Evolutionary conservation across 169 alveolate species (phyloP).

Genomic region (Cryptosporidium canis): DNA sequence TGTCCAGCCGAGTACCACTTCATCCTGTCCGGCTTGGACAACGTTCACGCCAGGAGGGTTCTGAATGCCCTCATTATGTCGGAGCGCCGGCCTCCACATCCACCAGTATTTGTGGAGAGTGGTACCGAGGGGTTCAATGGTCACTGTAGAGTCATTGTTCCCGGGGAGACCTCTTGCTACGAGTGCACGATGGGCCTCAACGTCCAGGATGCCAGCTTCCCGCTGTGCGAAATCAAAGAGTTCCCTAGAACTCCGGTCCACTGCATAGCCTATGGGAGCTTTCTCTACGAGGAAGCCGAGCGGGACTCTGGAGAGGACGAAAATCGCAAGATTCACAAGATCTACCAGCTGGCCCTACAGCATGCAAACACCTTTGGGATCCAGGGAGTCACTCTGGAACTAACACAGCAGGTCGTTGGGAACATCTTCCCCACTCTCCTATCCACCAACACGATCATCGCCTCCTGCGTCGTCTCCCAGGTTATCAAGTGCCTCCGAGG

Average conservation of each 20-base stretch:
- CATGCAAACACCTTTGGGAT: slow-evolving; percentile 64
- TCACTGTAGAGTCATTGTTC: slow-evolving; percentile 47
- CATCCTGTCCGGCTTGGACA: slow-evolving; percentile 40
- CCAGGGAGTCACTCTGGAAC: slow-evolving; percentile 61
- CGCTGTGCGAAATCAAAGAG: slow-evolving; percentile 61
- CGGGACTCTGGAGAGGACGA: not conserved
- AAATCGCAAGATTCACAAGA: not conserved
- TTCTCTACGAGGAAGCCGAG: slow-evolving; percentile 12
- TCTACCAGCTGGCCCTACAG: slow-evolving; percentile 10
- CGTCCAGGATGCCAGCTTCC: slow-evolving; percentile 5
- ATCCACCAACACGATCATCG: slow-evolving; percentile 55
- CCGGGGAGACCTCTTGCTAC: slow-evolving; percentile 29
- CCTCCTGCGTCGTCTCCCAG: slow-evolving; percentile 53
- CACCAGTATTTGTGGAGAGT: slow-evolving; percentile 40
- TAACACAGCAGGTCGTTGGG: slow-evolving; percentile 36
- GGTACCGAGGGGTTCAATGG: slow-evolving; percentile 72
- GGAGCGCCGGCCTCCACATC: not conserved
- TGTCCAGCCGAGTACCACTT: not conserved
- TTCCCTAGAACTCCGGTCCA: slow-evolving; percentile 62
- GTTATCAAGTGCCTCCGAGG: not conserved
- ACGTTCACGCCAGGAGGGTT: slow-evolving; percentile 36
- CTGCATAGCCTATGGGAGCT: slow-evolving; percentile 54
- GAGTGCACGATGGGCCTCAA: slow-evolving; percentile 64
- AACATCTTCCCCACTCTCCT: slow-evolving; percentile 30
- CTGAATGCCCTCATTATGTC: slow-evolving; percentile 18